phyloP scores from a whole-genome alignment of 2,329 filamentous ascomycete species.

The Plenodomus biglobosus region DNA sequence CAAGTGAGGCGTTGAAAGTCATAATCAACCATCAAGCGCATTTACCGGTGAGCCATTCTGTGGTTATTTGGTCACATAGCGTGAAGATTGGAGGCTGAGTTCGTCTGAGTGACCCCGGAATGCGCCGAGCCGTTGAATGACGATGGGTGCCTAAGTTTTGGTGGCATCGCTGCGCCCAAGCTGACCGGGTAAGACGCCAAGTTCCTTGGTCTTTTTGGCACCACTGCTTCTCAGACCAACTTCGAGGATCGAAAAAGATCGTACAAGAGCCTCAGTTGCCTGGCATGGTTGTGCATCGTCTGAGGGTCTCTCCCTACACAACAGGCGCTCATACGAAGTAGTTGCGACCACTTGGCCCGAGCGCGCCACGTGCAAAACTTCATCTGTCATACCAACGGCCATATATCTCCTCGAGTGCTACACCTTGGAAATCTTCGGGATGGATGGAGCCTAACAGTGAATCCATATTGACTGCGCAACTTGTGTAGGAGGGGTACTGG shows the following conservation, averaged over 20 bases:
- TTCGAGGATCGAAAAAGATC: neutral
- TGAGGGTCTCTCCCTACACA: neutral
- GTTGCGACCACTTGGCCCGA: neutral
- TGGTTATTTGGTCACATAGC: constrained; percentile 4
- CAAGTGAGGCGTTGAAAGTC: constrained; percentile 15
- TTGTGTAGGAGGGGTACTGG: neutral
- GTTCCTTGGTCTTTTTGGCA: neutral
- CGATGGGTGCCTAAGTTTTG: neutral
- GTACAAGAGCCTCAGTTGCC: constrained; percentile 18
- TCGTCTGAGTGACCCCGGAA: neutral
- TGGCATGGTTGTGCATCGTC: constrained; percentile 5
- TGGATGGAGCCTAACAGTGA: neutral
- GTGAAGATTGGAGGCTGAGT: constrained; percentile 12
- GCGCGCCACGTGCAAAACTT: neutral
- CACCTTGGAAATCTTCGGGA: neutral
- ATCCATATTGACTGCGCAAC: neutral
- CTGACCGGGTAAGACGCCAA: neutral
- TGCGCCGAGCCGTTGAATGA: neutral
- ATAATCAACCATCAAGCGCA: constrained; percentile 6
- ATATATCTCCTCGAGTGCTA: neutral
- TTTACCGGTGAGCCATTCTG: constrained; percentile 20
- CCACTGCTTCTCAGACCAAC: constrained; percentile 1
- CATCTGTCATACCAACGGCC: neutral
- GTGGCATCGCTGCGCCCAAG: neutral
- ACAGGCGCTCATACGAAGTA: neutral